Base-by-base conservation (phyloP, 768 basidiomycete species). In the Candolleomyces efflorescens region DNA sequence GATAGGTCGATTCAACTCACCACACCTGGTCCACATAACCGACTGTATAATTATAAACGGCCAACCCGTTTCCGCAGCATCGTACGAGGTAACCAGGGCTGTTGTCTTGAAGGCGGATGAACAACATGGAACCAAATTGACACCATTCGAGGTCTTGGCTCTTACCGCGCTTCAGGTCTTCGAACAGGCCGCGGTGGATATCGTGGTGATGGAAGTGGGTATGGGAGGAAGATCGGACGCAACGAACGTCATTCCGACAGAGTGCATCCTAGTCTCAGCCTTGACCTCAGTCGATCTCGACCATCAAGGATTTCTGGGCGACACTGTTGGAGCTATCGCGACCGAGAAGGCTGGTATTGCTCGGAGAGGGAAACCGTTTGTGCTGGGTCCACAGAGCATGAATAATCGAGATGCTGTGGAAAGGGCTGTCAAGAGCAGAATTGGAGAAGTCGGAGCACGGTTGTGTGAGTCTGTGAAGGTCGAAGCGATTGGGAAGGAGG, bases 191-290 rank as follows among this genome's bases (percentile, higher is more conserved):
- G 62, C 73, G n/a, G 78, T 95, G 5, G 95, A 98, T 62, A 65
- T 98, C 39, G 88, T 86, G 20, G 83, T 98, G 7, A 71, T 97
- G 45, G 96, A 99, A 73, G 94, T 94, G 10, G 96, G 96, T 0
- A 87, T 99, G 89, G 97, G 97, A 0, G 97, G 97, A 5, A 78
- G 84, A 2, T 72, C 87, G 51, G 97, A 98, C 68, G 95, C 97
- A 18, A 99, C 97, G 2, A 99, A 99, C 68, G 80, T 90, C 54
- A 82, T 98, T 18, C 82, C 90, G 2, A 82, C 87, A 46, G 76
- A 80, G 0, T 74, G 74, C 52, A 81, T 95, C 45, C 70, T 93
- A 27, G 84, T 87, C 1, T 92, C 90, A n/a, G 89, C 85, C 27
- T 76, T 98, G 26, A 92, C 94, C 0, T 73, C 86, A 2, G 90